Conservation (phyloP, 2,329 filamentous ascomycete genomes). For the Aspergillus latus region DNA sequence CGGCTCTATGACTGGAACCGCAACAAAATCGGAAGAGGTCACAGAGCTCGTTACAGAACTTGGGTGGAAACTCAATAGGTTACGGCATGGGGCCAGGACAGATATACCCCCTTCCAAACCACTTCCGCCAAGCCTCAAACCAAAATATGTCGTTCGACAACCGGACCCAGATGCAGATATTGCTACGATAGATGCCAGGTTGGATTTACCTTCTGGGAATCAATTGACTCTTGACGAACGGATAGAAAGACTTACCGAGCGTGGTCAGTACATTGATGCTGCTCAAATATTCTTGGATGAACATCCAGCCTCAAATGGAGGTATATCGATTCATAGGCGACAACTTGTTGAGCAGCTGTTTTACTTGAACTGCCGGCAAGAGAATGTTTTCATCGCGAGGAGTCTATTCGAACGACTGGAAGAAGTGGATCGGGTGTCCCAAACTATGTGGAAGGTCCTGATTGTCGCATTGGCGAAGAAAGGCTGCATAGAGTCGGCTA, state of each 20-base stretch:
- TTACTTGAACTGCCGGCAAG: slow-evolving; percentile 36
- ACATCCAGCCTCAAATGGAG: slow-evolving; percentile 21
- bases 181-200: background rate
- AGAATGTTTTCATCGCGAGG: slow-evolving; percentile 41
- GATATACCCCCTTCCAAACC: background rate
- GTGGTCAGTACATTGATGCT: slow-evolving; percentile 35
- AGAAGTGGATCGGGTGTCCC: slow-evolving; percentile 31
- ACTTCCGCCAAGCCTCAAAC: background rate
- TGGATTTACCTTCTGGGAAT: background rate
- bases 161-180: background rate
- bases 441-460: slow-evolving; percentile 39
- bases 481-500: slow-evolving; percentile 38
- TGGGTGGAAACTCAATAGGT: background rate
- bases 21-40: background rate
- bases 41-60: background rate
- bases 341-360: slow-evolving; percentile 35
- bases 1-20: background rate
- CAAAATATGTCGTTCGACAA: background rate
- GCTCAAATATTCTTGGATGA: slow-evolving; percentile 37
- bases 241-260: slow-evolving; percentile 29
- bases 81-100: background rate
- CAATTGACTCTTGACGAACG: slow-evolving; percentile 19
- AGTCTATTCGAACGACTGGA: slow-evolving; percentile 38
- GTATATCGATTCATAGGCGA: slow-evolving; percentile 29
- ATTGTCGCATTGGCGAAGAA: slow-evolving; percentile 37